Conservation (phyloP, 2,329 filamentous ascomycete species). For the Colletotrichum destructivum region DNA sequence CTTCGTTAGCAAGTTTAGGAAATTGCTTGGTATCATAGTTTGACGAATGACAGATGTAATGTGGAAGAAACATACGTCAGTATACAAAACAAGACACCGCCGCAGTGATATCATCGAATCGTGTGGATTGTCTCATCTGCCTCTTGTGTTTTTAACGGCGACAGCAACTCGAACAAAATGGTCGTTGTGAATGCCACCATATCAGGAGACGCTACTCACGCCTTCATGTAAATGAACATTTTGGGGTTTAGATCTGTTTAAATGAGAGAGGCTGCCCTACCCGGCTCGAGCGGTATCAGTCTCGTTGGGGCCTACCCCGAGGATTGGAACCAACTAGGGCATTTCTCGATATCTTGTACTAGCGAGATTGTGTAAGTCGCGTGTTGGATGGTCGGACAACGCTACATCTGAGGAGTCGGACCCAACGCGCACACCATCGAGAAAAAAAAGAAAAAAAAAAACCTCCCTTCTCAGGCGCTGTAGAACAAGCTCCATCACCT, state of each 20-base stretch:
- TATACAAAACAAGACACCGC: not conserved
- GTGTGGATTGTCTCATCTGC: not conserved
- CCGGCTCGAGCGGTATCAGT: not conserved
- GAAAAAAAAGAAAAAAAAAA: no score
- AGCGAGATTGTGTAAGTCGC: not conserved
- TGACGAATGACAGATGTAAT: not conserved
- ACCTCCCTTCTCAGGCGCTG: not conserved
- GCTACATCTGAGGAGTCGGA: not conserved
- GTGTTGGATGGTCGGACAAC: not conserved
- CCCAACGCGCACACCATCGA: not conserved
- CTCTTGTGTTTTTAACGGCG: not conserved
- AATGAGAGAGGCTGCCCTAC: not conserved
- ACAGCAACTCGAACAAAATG: not conserved
- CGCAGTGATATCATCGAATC: not conserved
- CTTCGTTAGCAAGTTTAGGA: not conserved
- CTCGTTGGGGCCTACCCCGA: no score
- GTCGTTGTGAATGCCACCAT: not conserved
- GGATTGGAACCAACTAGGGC: no score
- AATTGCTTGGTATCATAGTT: no score
- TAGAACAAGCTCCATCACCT: not conserved
- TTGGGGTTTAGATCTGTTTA: no score
- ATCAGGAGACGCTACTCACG: not conserved
- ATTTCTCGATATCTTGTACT: not conserved
- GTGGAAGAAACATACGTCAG: not conserved
- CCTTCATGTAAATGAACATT: not conserved